Base-by-base conservation (phyloP, 139 green algal species). In the Coelastrella sp. region DNA sequence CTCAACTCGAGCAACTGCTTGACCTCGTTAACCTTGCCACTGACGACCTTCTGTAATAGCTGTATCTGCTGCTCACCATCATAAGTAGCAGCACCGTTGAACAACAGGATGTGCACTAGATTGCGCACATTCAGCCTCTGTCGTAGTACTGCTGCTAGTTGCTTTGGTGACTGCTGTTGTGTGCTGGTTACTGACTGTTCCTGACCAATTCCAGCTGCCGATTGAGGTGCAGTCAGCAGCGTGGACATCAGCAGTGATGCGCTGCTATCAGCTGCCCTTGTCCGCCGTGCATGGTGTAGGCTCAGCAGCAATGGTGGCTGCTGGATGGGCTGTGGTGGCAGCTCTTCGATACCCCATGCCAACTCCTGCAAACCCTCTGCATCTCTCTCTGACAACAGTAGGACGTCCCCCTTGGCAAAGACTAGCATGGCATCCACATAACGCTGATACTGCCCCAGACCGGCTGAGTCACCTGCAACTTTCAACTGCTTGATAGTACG, bases 371-470 rank as follows among this genome's bases (percentile, higher is more conserved):
- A 73, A 57, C 57, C 92, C n/a, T 96, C 93, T 32, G 88, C 86
- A 89, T 96, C 94, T 0, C 92, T 85, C 86, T 96, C 94, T 80
- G 94, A 95, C 66, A 96, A 11, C 91, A 96, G 92, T 83, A 96
- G 68, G 59, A 93, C 83, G 22, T 86, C 79, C 0, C 22, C 66
- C 0, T 11, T 17, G 7, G 81, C 57, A 4, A 94, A 89, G 83
- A 94, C 71, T 73, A 96, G 88, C 82, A 95, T 14, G 16, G 80
- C 56, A 6, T 83, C 92, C 22, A 96, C 73, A 2, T 83, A 80
- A 2, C 94, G 90, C 23, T 95, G 77, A 89, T 95, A 94, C 56
- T 93, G 5, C 20, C 22, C n/a, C 22, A 47, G 32, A 4, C 59
- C 17, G 57, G 16, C n/a, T 47, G 19, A 11, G 11, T 3, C 23